Conservation (phyloP, 192 early-diverging fungal genomes). For the Piromyces finnis region DNA sequence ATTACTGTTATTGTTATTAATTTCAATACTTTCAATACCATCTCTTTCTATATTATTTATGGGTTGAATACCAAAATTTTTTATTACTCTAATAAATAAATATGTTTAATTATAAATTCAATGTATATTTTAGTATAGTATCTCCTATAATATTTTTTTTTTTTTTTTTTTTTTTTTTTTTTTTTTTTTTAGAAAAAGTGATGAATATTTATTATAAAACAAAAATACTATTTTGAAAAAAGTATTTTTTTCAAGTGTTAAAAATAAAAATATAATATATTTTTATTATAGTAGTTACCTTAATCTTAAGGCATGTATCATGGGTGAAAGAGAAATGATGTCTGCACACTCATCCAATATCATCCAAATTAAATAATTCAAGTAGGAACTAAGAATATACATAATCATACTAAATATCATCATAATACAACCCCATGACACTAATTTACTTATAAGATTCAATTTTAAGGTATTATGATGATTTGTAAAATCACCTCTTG, state of each 20-base stretch:
- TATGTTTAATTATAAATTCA: too few relatives aligned
- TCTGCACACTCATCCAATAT: not conserved
- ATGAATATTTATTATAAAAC: too few relatives aligned
- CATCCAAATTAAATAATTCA: not conserved
- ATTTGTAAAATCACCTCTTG: not conserved
- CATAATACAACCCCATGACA: not conserved
- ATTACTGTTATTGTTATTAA: too few relatives aligned
- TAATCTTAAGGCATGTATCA: not conserved
- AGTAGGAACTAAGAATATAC: not conserved
- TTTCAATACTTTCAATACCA: not conserved
- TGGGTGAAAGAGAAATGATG: not conserved
- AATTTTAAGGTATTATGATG: not conserved
- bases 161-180: too few relatives aligned
- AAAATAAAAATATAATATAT: too few relatives aligned
- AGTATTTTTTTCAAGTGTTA: too few relatives aligned
- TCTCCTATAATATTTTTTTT: too few relatives aligned
- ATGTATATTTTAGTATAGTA: too few relatives aligned
- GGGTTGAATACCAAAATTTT: not conserved
- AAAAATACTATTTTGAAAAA: too few relatives aligned
- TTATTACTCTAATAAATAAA: not conserved
- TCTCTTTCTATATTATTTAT: not conserved
- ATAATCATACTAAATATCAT: not conserved
- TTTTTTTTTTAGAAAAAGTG: too few relatives aligned
- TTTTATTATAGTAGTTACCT: not conserved
- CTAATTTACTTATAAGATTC: not conserved